These are phyloP conservation scores for Amylostereum areolatum DNA, from an alignment of 1,284 basidiomycete genomes.

Conservation along the genomic window DNA sequence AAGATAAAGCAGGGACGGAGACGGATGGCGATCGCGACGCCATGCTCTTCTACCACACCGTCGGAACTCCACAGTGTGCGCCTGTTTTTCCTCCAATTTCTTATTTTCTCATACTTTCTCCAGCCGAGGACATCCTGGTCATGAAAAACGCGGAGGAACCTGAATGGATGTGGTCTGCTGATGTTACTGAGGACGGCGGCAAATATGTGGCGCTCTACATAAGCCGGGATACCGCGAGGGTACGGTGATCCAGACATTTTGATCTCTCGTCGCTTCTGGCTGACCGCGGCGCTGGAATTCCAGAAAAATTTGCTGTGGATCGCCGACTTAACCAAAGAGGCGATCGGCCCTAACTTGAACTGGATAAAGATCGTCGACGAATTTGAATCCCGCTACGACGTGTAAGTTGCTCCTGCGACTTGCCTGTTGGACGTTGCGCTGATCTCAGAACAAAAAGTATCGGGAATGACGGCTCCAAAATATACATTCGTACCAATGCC, in stretches of 20 bases:
- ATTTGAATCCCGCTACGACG: constrained; percentile 55
- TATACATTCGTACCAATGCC: constrained; percentile 65
- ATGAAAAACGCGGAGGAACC: constrained; percentile 59
- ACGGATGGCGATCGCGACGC: constrained; percentile 64
- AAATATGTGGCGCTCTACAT: constrained; percentile 57
- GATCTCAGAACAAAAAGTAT: constrained; percentile 34
- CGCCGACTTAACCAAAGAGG: constrained; percentile 52
- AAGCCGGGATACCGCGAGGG: constrained; percentile 59
- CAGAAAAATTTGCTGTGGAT: constrained; percentile 77
- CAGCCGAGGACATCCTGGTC: constrained; percentile 66
- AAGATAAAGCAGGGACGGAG: constrained; percentile 56
- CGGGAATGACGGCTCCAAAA: constrained; percentile 58
- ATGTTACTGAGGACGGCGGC: constrained; percentile 55
- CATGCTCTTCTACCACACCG: constrained; percentile 68
- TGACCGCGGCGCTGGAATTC: neutral
- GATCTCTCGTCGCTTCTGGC: neutral
- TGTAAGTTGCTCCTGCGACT: constrained; percentile 36
- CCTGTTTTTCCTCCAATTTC: constrained; percentile 3
- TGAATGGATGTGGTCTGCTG: constrained; percentile 59
- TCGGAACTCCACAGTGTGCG: constrained; percentile 67
- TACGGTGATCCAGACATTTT: constrained; percentile 23
- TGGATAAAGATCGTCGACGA: constrained; percentile 68
- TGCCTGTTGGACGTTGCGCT: constrained; percentile 2
- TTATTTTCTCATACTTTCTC: constrained; percentile 4
- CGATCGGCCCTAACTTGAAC: constrained; percentile 56